Evolutionary conservation across 768 basidiomycete species (phyloP).

Genomic region (Cyathus striatus): DNA sequence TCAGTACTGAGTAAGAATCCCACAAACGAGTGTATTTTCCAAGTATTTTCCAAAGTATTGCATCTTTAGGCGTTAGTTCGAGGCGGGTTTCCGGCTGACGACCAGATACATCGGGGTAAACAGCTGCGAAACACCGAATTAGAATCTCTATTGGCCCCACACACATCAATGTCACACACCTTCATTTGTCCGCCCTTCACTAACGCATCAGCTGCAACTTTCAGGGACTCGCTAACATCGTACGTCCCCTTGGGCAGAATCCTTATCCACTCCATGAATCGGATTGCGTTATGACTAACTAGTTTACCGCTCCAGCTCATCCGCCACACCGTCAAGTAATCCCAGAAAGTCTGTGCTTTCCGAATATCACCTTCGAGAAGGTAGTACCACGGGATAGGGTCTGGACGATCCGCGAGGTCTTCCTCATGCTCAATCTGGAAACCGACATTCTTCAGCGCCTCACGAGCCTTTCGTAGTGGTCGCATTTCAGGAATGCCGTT

Average conservation of each 20-base stretch:
- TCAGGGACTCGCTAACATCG: slow-evolving; percentile 85
- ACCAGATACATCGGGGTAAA: slow-evolving; percentile 88
- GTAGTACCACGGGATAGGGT: slow-evolving; percentile 88
- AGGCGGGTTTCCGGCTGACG: slow-evolving; percentile 53
- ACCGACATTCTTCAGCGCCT: slow-evolving; percentile 80
- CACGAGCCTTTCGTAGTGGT: slow-evolving; percentile 57
- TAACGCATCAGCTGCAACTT: slow-evolving; percentile 72
- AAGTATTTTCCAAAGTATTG: too few species aligned
- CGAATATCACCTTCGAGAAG: slow-evolving; percentile 89
- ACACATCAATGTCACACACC: too few species aligned
- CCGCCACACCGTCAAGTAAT: slow-evolving; percentile 82
- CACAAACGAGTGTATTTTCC: slow-evolving; percentile 4
- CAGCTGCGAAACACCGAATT: slow-evolving; percentile 43
- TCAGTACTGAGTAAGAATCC: neutral
- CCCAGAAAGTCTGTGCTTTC: slow-evolving; percentile 94
- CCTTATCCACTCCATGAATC: slow-evolving; percentile 71
- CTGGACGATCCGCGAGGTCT: slow-evolving; percentile 84
- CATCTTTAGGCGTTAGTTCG: too few species aligned
- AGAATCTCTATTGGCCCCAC: too few species aligned
- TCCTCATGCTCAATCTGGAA: slow-evolving; percentile 89
- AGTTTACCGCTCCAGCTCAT: slow-evolving; percentile 85
- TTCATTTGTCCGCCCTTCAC: slow-evolving; percentile 85
- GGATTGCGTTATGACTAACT: slow-evolving; percentile 76
- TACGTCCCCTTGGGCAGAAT: slow-evolving; percentile 89
- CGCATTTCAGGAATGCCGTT: slow-evolving; percentile 99